phyloP scores from a whole-genome alignment of 345 rosid genomes.

The Toxicodendron radicans region DNA sequence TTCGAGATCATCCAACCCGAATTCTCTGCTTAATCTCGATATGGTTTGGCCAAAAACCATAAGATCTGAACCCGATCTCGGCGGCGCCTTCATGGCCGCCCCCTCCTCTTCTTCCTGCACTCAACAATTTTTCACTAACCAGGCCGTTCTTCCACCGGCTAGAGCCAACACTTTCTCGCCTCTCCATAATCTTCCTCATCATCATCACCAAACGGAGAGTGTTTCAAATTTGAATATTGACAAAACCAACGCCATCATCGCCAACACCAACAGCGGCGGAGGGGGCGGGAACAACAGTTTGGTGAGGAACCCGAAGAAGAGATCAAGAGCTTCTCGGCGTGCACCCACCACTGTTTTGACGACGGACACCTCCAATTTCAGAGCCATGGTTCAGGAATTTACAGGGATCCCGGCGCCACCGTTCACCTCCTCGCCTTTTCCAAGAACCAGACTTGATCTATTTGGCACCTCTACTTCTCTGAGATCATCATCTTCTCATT shows the following conservation, averaged over 20 bases:
- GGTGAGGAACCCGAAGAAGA: conserved; percentile 72
- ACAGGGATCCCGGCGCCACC: conserved; percentile 96
- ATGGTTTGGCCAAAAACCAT: conserved; percentile 50
- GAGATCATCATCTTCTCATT: conserved; percentile 32
- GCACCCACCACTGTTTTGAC: conserved; percentile 93
- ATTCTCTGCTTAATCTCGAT: conserved; percentile 48
- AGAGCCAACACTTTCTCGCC: conserved; percentile 21
- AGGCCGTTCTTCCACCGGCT: conserved; percentile 13
- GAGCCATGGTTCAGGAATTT: conserved; percentile 98
- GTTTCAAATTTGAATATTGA: conserved; percentile 25
- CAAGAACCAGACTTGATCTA: conserved; percentile 65
- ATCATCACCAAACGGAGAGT: too few relatives aligned
- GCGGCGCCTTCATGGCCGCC: conserved; percentile 39
- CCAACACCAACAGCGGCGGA: conserved; percentile 11
- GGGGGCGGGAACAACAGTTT: conserved; percentile 1
- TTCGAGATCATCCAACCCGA: conserved; percentile 39
- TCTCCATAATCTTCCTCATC: conserved; percentile 20
- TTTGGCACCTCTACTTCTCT: conserved; percentile 44
- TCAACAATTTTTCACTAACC: conserved; percentile 33
- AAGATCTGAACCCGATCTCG: conserved; percentile 58
- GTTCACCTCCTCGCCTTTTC: conserved; percentile 57
- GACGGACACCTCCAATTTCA: conserved; percentile 87
- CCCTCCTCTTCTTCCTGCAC: conserved; percentile 41
- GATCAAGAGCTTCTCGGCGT: conserved; percentile 86
- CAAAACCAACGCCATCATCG: conserved; percentile 31